These are phyloP conservation scores for Sporothrix humicola DNA, from an alignment of 2,329 filamentous ascomycete genomes.

Conservation along the genomic window DNA sequence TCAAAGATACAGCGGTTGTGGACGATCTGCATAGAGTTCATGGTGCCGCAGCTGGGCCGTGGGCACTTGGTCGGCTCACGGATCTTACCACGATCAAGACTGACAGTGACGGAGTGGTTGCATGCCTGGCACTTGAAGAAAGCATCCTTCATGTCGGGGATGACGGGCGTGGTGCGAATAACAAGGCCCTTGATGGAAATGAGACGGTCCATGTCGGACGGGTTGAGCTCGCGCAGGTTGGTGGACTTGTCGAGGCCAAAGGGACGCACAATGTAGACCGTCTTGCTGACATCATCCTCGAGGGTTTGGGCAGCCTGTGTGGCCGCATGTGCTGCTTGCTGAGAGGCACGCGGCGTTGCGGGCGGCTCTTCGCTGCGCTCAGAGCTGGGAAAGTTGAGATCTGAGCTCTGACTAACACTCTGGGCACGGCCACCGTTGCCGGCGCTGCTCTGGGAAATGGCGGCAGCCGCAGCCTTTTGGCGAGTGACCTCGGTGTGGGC, in stretches of 20 bases:
- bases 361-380: constrained; percentile 64
- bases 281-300: constrained; percentile 80
- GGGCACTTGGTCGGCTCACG: constrained; percentile 91
- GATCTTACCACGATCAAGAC: constrained; percentile 94
- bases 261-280: constrained; percentile 83
- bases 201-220: constrained; percentile 87
- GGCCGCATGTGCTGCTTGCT: constrained; percentile 46
- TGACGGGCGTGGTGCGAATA: constrained; percentile 92
- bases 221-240: constrained; percentile 93
- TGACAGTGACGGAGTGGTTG: constrained; percentile 86
- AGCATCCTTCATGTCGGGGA: constrained; percentile 98
- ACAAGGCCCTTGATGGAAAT: constrained; percentile 95
- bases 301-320: constrained; percentile 50
- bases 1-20: constrained; percentile 95
- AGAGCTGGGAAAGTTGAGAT: constrained; percentile 79
- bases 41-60: constrained; percentile 76
- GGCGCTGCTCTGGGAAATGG: constrained; percentile 43
- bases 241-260: constrained; percentile 86
- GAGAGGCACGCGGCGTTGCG: constrained; percentile 52
- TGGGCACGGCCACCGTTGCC: constrained; percentile 27
- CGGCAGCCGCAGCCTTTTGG: constrained; percentile 56
- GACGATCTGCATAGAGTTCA: constrained; percentile 97
- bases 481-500: constrained; percentile 79
- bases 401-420: constrained; percentile 63
- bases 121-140: constrained; percentile 97